Evolutionary conservation across 2,329 filamentous ascomycete genomes (phyloP).

Genomic region (Didymella glomerata): DNA sequence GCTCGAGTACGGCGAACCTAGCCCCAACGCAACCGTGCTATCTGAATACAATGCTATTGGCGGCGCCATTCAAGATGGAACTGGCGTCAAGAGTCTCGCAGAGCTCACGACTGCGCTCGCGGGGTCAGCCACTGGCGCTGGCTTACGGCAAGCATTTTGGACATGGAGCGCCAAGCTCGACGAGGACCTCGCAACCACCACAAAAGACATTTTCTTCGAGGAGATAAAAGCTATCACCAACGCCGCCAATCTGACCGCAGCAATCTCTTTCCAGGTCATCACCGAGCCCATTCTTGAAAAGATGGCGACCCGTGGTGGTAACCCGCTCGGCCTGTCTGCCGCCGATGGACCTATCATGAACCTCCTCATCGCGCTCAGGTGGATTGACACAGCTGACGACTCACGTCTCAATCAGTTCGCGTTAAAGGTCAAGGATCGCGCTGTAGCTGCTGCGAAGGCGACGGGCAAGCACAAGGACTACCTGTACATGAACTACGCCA

Average conservation of each 20-base stretch:
- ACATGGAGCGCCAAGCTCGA: slow-evolving; percentile 40
- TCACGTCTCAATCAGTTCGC: slow-evolving; percentile 30
- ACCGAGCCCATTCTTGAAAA: slow-evolving; percentile 33
- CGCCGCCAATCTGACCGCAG: slow-evolving; percentile 28
- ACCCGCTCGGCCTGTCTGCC: slow-evolving; percentile 40
- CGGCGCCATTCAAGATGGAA: slow-evolving; percentile 25
- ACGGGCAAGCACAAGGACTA: slow-evolving; percentile 24
- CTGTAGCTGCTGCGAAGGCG: slow-evolving; percentile 15
- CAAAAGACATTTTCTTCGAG: slow-evolving; percentile 36
- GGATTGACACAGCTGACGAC: slow-evolving; percentile 37
- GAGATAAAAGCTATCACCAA: slow-evolving; percentile 31
- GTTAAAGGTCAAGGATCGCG: slow-evolving; percentile 26
- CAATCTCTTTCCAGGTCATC: slow-evolving; percentile 40
- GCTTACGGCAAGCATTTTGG: slow-evolving; percentile 41
- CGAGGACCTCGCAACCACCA: slow-evolving; percentile 26
- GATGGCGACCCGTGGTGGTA: slow-evolving; percentile 37
- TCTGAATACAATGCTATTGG: slow-evolving; percentile 38
- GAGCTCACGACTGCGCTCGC: slow-evolving; percentile 30
- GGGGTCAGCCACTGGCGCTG: slow-evolving; percentile 16
- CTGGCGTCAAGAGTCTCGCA: slow-evolving; percentile 31
- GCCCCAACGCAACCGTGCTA: slow-evolving; percentile 36
- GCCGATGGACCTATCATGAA: slow-evolving; percentile 33
- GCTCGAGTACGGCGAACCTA: slow-evolving; percentile 39
- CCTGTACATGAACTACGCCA: slow-evolving; percentile 60
- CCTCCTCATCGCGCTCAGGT: slow-evolving; percentile 28